Evolutionary conservation across 78 protist genomes (phyloP), one percentile per base, ranked within the genome.

Genomic region (Tieghemostelium lacteum): DNA sequence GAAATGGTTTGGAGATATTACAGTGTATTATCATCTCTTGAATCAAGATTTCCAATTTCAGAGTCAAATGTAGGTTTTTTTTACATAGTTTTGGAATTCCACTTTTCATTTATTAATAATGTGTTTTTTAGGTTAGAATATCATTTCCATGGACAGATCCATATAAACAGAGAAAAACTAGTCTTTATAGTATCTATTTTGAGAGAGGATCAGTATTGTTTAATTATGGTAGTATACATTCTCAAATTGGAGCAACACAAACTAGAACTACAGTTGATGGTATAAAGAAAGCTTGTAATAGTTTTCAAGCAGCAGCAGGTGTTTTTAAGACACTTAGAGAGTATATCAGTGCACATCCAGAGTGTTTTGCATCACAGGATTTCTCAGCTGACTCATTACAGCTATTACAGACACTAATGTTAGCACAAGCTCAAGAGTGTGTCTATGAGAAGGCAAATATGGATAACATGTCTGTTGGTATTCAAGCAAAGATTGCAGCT

Each of bases 361-460:
- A 87, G 60, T 69, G 93, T 50, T 76, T 52, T 42, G 70, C 64
- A 8, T 63, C 87, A 19, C 71, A 64, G n/a, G 93, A 87, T 65
- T 72, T 87, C 62, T 52, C 87, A 37, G 36, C 77, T 2, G 93
- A 87, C 4, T 73, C 93, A 24, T 40, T 87, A 7, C 19, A 50
- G 40, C 24, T 76, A 50, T 45, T 75, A 28, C 8, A 22, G 10
- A 60, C 75, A 3, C 3, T 87, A 19, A 87, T 76, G 83, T 39
- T 87, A 8, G 93, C 93, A 6, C 93, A 87, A 65, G 93, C 87
- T 34, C 93, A 87, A 74, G 93, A 87, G 57, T 87, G 93, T 65
- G 54, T 87, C 66, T 87, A 74, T 70, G 93, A 87, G n/a, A 87
- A 87, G 75, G 93, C 93, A 31, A 39, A 49, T 22, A 62, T 69